Base-by-base conservation (phyloP, 2,329 filamentous ascomycete genomes). In the Nemania bipapillata region DNA sequence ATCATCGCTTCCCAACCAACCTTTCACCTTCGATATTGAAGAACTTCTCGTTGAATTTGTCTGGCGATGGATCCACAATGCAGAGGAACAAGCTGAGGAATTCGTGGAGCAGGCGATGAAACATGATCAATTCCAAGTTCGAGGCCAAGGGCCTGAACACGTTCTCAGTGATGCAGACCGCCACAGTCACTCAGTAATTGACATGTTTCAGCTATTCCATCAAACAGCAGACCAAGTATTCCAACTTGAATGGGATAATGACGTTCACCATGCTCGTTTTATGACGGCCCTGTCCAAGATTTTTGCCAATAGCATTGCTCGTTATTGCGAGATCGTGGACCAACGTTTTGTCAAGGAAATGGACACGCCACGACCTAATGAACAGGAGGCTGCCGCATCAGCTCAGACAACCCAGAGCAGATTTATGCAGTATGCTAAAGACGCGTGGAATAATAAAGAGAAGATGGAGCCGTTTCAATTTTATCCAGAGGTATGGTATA, bases 391-490 rank as follows among this genome's bases (percentile, higher is more conserved):
- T 3, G 91, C 92, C 30, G 90, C 90, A 20, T 87, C 90, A 45
- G 87, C 87, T 63, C 92, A 94, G 80, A 93, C 93, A 3, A 88
- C 93, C 17, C 94, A 97, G 79, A 94, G 98, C 78, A 96, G 93
- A 77, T 95, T 94, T 85, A 89, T 98, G 83, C 92, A 96, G 75
- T 90, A 95, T 77, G 96, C 96, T 9, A 96, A 96, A 79, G 96
- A 98, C 77, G 92, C 94, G 3, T 97, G 94, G 90, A 92, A 89
- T 73, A 92, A 90, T 72, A 97, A 94, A 79, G 94, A 97, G 70
- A 97, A 94, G 80, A 90, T 96, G 47, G 95, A 97, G 77, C 96
- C 96, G 0, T 99, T 98, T 81, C 94, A 98, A 72, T 99, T 99
- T 82, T 96, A 94, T 74, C 90, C 93, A 2, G 92, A 97, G 88